phyloP scores from a whole-genome alignment of 495 filamentous ascomycete species.

The Penicillium antarcticum region DNA sequence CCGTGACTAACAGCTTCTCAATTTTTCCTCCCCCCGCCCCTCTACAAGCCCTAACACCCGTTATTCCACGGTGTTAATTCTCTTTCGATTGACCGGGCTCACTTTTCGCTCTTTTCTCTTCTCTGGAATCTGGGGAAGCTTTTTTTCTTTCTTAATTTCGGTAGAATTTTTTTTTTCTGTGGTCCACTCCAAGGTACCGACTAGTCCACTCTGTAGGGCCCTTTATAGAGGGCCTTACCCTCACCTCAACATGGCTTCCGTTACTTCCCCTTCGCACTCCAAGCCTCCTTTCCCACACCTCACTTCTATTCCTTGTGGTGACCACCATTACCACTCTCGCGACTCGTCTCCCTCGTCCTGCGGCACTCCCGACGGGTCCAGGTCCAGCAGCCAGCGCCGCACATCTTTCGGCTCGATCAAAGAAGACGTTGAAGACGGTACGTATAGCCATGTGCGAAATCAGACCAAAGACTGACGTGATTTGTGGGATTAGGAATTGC shows the following conservation, averaged over 20 bases:
- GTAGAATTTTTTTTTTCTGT: slow-evolving; percentile 18
- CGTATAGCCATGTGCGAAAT: slow-evolving; percentile 5
- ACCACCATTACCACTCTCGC: slow-evolving; percentile 32
- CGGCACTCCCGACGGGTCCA: slow-evolving; percentile 38
- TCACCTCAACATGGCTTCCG: slow-evolving; percentile 33
- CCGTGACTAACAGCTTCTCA: slow-evolving; percentile 47
- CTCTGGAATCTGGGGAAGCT: slow-evolving; percentile 38
- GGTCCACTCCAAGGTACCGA: slow-evolving; percentile 18
- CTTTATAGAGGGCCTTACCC: slow-evolving; percentile 37
- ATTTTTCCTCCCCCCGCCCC: slow-evolving; percentile 8
- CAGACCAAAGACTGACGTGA: slow-evolving; percentile 5
- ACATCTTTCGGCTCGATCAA: slow-evolving; percentile 46
- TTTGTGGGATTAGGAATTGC: slow-evolving; percentile 47
- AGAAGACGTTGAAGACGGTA: slow-evolving; percentile 43
- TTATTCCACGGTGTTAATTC: neutral
- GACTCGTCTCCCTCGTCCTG: slow-evolving; percentile 36
- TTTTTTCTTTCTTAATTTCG: slow-evolving; percentile 19
- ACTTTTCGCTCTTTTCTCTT: slow-evolving; percentile 8
- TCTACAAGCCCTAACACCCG: slow-evolving; percentile 13
- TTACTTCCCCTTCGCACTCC: slow-evolving; percentile 16
- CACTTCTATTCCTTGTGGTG: slow-evolving; percentile 21
- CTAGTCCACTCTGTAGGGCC: slow-evolving; percentile 20
- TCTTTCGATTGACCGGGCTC: slow-evolving; percentile 17
- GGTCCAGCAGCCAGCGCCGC: slow-evolving; percentile 41
- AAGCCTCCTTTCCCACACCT: slow-evolving; percentile 25